These are phyloP conservation scores for Tulasnella sp. DNA, from an alignment of 768 basidiomycete genomes.

Conservation along the genomic window DNA sequence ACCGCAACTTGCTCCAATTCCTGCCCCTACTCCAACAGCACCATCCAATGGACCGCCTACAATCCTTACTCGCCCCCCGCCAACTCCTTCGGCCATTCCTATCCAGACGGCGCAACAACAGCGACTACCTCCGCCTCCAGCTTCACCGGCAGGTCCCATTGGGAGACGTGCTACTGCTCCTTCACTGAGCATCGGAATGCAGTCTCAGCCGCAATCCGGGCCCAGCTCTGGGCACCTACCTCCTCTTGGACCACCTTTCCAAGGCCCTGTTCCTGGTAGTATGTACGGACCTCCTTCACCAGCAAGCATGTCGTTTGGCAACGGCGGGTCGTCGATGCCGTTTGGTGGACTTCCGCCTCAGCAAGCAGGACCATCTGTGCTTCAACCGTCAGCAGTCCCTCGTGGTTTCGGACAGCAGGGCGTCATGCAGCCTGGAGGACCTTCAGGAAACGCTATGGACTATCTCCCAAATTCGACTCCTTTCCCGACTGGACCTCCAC, in stretches of 20 bases:
- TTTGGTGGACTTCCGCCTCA: not conserved
- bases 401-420: conserved; percentile 10
- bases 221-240: not conserved
- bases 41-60: not conserved
- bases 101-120: not conserved
- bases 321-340: not conserved
- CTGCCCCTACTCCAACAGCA: not conserved
- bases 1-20: not conserved
- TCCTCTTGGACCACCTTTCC: not conserved
- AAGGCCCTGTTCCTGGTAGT: not conserved
- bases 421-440: not conserved
- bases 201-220: conserved; percentile 1
- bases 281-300: conserved; percentile 13
- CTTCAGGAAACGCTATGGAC: not conserved
- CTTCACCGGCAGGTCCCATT: not conserved
- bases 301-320: conserved; percentile 9
- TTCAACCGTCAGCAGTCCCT: conserved; percentile 14
- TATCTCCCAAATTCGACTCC: conserved; percentile 1
- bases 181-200: not conserved
- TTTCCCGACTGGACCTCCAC: conserved; percentile 4
- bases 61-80: not conserved
- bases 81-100: not conserved
- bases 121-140: not conserved
- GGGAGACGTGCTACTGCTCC: conserved; percentile 1
- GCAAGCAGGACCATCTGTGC: not conserved